A percentile compares a stretch with the other conserved stretches of the same genome.
Conservation (phyloP, 1,284 basidiomycete genomes). For the Dichomitus squalens region DNA sequence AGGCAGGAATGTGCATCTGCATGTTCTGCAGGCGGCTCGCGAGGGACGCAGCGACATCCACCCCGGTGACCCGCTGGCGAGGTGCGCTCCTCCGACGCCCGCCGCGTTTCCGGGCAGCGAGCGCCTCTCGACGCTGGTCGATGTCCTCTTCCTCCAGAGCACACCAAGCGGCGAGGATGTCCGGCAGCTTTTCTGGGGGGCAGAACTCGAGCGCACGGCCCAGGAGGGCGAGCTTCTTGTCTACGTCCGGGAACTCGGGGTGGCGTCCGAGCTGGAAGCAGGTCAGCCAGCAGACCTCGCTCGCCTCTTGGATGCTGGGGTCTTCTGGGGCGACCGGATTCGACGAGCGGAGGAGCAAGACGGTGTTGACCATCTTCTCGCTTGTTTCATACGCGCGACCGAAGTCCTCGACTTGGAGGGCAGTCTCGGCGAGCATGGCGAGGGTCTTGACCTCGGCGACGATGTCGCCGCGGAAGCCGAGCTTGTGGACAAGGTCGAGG, state of each 20-base stretch:
- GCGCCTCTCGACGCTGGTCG: slow-evolving; percentile 39
- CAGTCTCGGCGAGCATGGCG: slow-evolving; percentile 87
- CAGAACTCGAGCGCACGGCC: slow-evolving; percentile 87
- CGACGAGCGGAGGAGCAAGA: slow-evolving; percentile 48
- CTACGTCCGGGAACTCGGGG: slow-evolving; percentile 68
- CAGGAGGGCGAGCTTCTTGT: slow-evolving; percentile 72
- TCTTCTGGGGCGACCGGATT: slow-evolving; percentile 41
- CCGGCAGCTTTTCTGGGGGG: slow-evolving; percentile 75
- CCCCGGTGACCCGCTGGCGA: slow-evolving; percentile 8
- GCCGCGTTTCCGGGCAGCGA: slow-evolving; percentile 23
- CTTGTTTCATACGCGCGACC: slow-evolving; percentile 69
- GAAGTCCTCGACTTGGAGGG: slow-evolving; percentile 81
- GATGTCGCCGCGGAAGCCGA: slow-evolving; percentile 74
- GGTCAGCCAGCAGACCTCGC: slow-evolving; percentile 84
- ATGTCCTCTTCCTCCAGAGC: slow-evolving; percentile 66
- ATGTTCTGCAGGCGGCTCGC: slow-evolving; percentile 53
- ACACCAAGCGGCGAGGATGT: slow-evolving; percentile 76
- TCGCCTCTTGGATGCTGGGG: slow-evolving; percentile 57
- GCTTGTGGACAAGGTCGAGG: slow-evolving; percentile 84
- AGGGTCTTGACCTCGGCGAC: slow-evolving; percentile 80
- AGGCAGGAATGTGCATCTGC: slow-evolving; percentile 55
- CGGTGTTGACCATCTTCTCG: slow-evolving; percentile 70
- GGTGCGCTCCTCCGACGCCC: slow-evolving; percentile 5
- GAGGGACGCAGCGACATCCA: slow-evolving; percentile 49
- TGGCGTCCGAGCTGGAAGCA: slow-evolving; percentile 87